A percentile compares a stretch with the other conserved stretches of the same genome.
phyloP scores from a whole-genome alignment of 2,329 filamentous ascomycete genomes.

The Rutstroemia sp. region DNA sequence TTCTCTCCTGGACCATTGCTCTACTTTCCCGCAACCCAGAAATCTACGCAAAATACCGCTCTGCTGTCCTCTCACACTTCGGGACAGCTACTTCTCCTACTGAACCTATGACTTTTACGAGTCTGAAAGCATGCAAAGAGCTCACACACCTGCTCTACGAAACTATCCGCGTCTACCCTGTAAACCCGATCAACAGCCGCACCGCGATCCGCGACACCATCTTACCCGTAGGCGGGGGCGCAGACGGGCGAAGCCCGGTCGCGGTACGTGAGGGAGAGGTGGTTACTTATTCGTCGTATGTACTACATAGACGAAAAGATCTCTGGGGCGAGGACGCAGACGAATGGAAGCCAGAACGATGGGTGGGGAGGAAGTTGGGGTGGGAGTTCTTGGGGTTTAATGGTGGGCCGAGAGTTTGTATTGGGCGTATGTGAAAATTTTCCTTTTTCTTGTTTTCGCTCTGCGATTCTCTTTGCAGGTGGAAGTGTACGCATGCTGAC shows the following conservation, averaged over 20 bases:
- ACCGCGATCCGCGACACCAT: slow-evolving; percentile 23
- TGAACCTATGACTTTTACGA: slow-evolving; percentile 17
- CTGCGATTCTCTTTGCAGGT: background rate
- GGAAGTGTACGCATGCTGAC: background rate
- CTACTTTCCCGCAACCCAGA: slow-evolving; percentile 37
- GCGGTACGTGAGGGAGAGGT: slow-evolving; percentile 24
- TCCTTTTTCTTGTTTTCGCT: background rate
- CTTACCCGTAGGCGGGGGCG: slow-evolving; percentile 29
- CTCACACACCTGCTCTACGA: slow-evolving; percentile 20
- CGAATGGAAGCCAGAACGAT: slow-evolving; percentile 66
- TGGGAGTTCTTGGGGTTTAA: slow-evolving; percentile 76
- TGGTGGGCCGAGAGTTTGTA: slow-evolving; percentile 59
- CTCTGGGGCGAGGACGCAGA: slow-evolving; percentile 69
- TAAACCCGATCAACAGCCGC: slow-evolving; percentile 27
- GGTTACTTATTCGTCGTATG: slow-evolving; percentile 25
- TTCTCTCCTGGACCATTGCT: slow-evolving; percentile 30
- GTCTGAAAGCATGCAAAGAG: slow-evolving; percentile 21
- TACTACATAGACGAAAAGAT: slow-evolving; percentile 33
- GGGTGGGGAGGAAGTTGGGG: slow-evolving; percentile 53
- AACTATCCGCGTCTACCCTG: slow-evolving; percentile 27
- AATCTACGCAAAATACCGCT: slow-evolving; percentile 35
- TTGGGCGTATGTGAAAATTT: slow-evolving; percentile 43
- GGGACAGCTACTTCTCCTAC: slow-evolving; percentile 17
- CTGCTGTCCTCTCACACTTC: slow-evolving; percentile 33
- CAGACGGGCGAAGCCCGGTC: slow-evolving; percentile 24